A percentile compares a stretch with the other conserved stretches of the same genome.
These are phyloP conservation scores for Arxiozyma slooffiae DNA, from an alignment of 1,139 yeast species.

Conservation along the genomic window DNA sequence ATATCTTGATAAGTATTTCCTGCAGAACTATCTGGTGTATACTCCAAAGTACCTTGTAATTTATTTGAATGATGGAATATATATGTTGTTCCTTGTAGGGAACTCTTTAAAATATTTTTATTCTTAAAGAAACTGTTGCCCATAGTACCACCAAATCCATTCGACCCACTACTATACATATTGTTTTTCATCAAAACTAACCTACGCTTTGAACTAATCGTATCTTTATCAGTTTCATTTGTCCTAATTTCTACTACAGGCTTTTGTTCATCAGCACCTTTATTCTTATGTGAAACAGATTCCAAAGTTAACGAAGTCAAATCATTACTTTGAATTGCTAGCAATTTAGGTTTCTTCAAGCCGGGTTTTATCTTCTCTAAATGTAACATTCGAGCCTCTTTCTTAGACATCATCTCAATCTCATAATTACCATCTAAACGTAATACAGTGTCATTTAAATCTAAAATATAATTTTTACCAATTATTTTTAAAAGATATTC, in stretches of 20 bases:
- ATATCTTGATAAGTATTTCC: constrained; percentile 24
- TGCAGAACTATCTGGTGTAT: constrained; percentile 11
- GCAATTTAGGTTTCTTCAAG: constrained; percentile 23
- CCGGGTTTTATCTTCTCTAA: constrained; percentile 24
- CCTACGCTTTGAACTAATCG: constrained; percentile 15
- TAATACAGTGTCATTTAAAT: constrained; percentile 32
- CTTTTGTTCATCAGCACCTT: constrained; percentile 7
- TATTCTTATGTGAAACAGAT: constrained; percentile 16
- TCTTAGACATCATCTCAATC: constrained; percentile 27
- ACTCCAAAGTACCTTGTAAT: constrained; percentile 13
- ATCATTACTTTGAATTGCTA: constrained; percentile 29
- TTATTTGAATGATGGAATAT: constrained; percentile 16
- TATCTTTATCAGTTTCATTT: constrained; percentile 1
- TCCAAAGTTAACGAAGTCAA: constrained; percentile 28
- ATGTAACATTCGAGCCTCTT: constrained; percentile 25
- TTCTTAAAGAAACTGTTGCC: constrained; percentile 23
- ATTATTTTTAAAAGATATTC: constrained; percentile 30
- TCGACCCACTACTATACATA: constrained; percentile 9
- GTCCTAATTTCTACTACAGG: background rate
- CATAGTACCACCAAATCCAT: constrained; percentile 8
- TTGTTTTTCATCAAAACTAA: constrained; percentile 16
- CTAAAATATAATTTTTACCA: constrained; percentile 25
- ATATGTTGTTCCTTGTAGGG: constrained; percentile 19
- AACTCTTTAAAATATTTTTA: constrained; percentile 26
- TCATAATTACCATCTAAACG: constrained; percentile 30